Evolutionary conservation across 805 yeast genomes (phyloP).

Genomic region (Maudiozyma barnettii): DNA sequence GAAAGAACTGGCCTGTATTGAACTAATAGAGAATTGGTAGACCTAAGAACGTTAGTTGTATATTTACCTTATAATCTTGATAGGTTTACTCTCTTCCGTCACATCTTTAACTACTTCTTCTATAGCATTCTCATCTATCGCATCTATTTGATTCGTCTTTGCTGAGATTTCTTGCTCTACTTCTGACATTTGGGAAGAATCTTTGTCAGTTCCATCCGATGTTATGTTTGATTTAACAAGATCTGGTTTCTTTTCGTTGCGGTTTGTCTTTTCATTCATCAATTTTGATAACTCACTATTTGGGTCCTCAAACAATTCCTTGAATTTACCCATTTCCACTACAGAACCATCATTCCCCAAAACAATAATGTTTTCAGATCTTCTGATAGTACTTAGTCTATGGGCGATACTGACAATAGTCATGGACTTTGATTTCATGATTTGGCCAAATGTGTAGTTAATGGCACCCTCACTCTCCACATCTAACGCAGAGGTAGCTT

Average conservation of each 20-base stretch:
- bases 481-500: constrained; percentile 85
- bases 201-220: neutral
- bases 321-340: constrained; percentile 63
- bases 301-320: constrained; percentile 42
- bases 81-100: constrained; percentile 10
- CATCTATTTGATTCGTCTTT: neutral
- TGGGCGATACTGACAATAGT: constrained; percentile 92
- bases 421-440: constrained; percentile 48
- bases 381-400: constrained; percentile 78
- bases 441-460: constrained; percentile 59
- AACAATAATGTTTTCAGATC: constrained; percentile 79
- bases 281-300: constrained; percentile 32
- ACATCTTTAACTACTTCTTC: constrained; percentile 18
- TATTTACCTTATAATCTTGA: neutral
- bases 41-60: no score
- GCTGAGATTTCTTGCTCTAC: neutral
- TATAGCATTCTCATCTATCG: constrained; percentile 9
- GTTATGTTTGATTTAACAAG: neutral
- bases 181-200: neutral
- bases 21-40: no score
- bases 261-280: constrained; percentile 30
- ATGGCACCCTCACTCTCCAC: constrained; percentile 65
- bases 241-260: constrained; percentile 6
- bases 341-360: constrained; percentile 73
- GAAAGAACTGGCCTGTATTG: no score